phyloP scores from a whole-genome alignment of 169 alveolate genomes.

The Eimeria praecox region DNA sequence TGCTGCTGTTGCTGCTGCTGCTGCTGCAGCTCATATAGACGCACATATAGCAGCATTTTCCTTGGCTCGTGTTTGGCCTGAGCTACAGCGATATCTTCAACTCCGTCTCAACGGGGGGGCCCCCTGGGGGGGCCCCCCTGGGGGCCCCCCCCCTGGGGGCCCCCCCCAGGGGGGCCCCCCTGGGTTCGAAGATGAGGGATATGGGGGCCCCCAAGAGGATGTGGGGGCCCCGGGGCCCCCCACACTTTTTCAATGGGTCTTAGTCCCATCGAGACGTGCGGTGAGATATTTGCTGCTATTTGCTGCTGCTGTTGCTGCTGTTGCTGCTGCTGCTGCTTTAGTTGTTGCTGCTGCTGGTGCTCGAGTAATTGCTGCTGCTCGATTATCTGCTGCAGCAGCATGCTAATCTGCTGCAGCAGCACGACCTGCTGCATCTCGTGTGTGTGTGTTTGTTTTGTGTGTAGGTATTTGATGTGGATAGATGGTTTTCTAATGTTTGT shows the following conservation, averaged over 20 bases:
- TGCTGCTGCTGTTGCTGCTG: slow-evolving; percentile 3
- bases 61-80: slow-evolving; percentile 26
- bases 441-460: not conserved
- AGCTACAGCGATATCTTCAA: not conserved
- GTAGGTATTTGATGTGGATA: not conserved
- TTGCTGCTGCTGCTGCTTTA: not conserved
- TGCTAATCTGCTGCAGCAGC: slow-evolving; percentile 25
- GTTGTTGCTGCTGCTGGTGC: not conserved
- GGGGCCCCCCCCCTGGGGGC: slow-evolving; percentile 30
- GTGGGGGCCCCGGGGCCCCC: slow-evolving; percentile 53
- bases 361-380: slow-evolving; percentile 5
- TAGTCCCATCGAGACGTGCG: not conserved
- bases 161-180: slow-evolving; percentile 19
- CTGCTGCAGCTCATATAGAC: slow-evolving; percentile 40
- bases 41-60: slow-evolving; percentile 9
- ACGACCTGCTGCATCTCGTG: slow-evolving; percentile 56
- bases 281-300: not conserved
- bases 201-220: not conserved
- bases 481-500: not conserved
- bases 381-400: not conserved
- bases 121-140: not conserved
- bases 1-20: slow-evolving; percentile 47
- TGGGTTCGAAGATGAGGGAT: not conserved
- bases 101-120: not conserved
- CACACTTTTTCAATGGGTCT: slow-evolving; percentile 40